These are phyloP conservation scores for Myxozyma sirexii DNA, from an alignment of 805 yeast genomes.

Conservation along the genomic window DNA sequence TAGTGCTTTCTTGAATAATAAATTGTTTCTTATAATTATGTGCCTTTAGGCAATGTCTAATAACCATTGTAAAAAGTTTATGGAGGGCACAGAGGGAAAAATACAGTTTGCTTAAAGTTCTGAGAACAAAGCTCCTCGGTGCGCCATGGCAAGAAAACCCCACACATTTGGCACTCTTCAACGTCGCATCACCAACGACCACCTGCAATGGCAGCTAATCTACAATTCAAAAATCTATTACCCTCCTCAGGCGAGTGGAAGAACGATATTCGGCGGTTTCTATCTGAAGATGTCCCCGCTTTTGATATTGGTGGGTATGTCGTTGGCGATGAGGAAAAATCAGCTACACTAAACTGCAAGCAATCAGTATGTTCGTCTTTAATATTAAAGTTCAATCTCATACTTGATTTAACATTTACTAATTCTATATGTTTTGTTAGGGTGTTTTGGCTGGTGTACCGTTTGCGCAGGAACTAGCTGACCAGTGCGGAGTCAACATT, in stretches of 20 bases:
- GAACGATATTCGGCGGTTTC: slow-evolving; percentile 70
- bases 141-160: not conserved
- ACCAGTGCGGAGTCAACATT: slow-evolving; percentile 69
- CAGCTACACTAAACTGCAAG: slow-evolving; percentile 81
- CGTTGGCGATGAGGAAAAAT: slow-evolving; percentile 74
- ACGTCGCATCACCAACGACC: not conserved
- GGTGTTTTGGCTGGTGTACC: slow-evolving; percentile 87
- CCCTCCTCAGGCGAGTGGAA: slow-evolving; percentile 85
- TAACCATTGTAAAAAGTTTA: not conserved
- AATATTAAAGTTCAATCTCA: no score
- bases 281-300: slow-evolving; percentile 87
- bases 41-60: no score
- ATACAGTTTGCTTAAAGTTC: not conserved
- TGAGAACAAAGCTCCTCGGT: no score
- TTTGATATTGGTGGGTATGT: slow-evolving; percentile 95
- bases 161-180: not conserved
- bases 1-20: not conserved
- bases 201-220: slow-evolving; percentile 2
- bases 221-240: slow-evolving; percentile 52
- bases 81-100: not conserved
- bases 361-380: slow-evolving; percentile 45
- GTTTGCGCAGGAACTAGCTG: slow-evolving; percentile 81
- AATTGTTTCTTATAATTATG: no score
- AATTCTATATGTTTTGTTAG: slow-evolving; percentile 9
- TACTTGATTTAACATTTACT: not conserved